Base-by-base conservation (phyloP, 495 filamentous ascomycete species). In the Barbatosphaeria neglecta region DNA sequence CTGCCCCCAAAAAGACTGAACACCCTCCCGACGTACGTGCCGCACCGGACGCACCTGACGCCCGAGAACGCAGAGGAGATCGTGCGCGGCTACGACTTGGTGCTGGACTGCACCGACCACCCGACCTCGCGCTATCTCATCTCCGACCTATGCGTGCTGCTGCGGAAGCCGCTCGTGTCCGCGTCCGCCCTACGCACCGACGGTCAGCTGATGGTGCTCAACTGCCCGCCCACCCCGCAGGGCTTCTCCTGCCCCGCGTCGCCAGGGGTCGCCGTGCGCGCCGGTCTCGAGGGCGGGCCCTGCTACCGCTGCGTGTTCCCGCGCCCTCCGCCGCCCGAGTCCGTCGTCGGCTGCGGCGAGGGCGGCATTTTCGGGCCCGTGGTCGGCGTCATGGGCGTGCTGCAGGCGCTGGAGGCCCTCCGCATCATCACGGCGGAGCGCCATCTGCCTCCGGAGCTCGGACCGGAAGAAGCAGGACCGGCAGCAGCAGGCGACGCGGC, bases 261-360 rank as follows among this genome's bases (percentile, higher is more conserved):
- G n/a, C n/a, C n/a, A n/a, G n/a, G n/a, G n/a, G n/a, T n/a, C n/a
- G n/a, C n/a, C n/a, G n/a, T n/a, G n/a, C n/a, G n/a, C n/a, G n/a
- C n/a, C n/a, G n/a, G n/a, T n/a, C n/a, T n/a, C n/a, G 51, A 58
- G 19, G 64, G 64, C 22, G 82, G 86, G 0, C 89, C 90, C 1
- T 98, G 92, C 65, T 98, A 98, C 63, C 75, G 92, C 24, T 98
- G 92, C 60, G 78, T 96, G 24, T 98, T 94, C 57, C 85, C 86
- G 0, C 82, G 80, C 41, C 90, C 90, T 1, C 89, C 92, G 0
- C 87, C 89, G 5, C 73, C 86, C 0, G 81, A 81, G 33, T 84
- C 75, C 38, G 78, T 94, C 2, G 68, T 84, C 3, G 83, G 78
- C 46, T 98, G 92, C 59, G 86, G 89, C 13, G 92, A 98, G 56